Conservation (phyloP, 495 filamentous ascomycete genomes). For the Tuber brumale region DNA sequence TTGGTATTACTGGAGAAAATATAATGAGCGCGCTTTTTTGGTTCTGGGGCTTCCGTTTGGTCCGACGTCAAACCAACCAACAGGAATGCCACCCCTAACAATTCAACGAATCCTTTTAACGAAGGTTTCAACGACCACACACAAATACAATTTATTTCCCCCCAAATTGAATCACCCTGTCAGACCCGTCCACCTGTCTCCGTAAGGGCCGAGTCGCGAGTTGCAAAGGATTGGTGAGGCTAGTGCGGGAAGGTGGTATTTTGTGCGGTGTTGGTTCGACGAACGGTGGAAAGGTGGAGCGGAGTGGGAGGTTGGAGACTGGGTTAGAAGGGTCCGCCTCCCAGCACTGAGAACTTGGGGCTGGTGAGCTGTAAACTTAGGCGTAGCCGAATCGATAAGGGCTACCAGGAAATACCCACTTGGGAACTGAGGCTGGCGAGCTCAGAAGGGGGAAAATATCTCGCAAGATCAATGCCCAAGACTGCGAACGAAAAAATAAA, state of each 20-base stretch:
- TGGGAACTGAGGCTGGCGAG: neutral
- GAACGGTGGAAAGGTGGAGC: conserved; percentile 8
- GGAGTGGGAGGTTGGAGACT: neutral
- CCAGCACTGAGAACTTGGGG: conserved; percentile 20
- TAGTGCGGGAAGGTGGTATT: conserved; percentile 12
- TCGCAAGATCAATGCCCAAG: neutral
- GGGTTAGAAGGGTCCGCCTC: conserved; percentile 11
- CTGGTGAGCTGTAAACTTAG: conserved; percentile 27
- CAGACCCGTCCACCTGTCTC: conserved; percentile 32
- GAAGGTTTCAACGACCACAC: neutral
- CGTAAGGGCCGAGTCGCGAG: conserved; percentile 8
- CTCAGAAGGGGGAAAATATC: neutral
- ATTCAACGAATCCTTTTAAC: neutral
- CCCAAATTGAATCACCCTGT: conserved; percentile 4
- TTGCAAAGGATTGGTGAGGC: conserved; percentile 16
- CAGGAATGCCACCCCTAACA: neutral
- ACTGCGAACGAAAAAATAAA: neutral
- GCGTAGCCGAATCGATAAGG: conserved; percentile 37
- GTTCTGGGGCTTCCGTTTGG: conserved; percentile 4
- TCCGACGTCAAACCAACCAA: conserved; percentile 2
- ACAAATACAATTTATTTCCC: neutral
- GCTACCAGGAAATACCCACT: neutral
- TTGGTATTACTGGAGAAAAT: conserved; percentile 32
- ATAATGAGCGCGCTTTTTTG: conserved; percentile 29
- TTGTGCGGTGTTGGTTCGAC: conserved; percentile 12